These are phyloP conservation scores for Leccinum ochraceum DNA, from an alignment of 768 basidiomycete species.

Conservation along the genomic window DNA sequence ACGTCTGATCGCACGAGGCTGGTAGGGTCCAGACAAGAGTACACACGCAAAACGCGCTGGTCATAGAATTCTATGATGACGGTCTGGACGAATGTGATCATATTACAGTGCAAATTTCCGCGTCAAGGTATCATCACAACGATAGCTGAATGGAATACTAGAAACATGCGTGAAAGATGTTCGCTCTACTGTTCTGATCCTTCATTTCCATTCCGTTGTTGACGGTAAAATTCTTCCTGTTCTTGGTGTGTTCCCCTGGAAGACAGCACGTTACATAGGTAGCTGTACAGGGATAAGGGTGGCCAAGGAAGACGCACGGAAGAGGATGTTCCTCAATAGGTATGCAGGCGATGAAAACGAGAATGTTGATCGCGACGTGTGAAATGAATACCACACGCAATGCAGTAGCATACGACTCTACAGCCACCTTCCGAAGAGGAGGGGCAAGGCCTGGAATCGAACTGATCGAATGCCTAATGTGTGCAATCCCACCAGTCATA, in stretches of 20 bases:
- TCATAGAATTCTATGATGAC: conserved; percentile 19
- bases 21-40: neutral
- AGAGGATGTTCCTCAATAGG: conserved; percentile 76
- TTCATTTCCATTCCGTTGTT: conserved; percentile 32
- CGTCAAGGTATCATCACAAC: conserved; percentile 24
- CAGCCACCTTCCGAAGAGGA: conserved; percentile 55
- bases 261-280: conserved; percentile 14
- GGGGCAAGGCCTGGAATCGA: conserved; percentile 68
- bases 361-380: conserved; percentile 65
- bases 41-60: conserved; percentile 18
- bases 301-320: conserved; percentile 36
- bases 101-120: conserved; percentile 34
- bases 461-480: conserved; percentile 63
- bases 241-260: conserved; percentile 62
- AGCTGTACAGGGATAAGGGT: conserved; percentile 17
- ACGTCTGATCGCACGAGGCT: neutral
- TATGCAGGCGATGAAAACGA: conserved; percentile 67
- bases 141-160: conserved; percentile 6
- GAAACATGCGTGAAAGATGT: conserved; percentile 12
- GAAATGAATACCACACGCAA: conserved; percentile 82
- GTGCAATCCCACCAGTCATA: conserved; percentile 15
- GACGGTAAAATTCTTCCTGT: conserved; percentile 57
- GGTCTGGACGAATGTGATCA: conserved; percentile 25
- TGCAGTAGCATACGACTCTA: conserved; percentile 78
- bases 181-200: conserved; percentile 21